Base-by-base conservation (phyloP, 768 basidiomycete species). In the Mycena latifolia region DNA sequence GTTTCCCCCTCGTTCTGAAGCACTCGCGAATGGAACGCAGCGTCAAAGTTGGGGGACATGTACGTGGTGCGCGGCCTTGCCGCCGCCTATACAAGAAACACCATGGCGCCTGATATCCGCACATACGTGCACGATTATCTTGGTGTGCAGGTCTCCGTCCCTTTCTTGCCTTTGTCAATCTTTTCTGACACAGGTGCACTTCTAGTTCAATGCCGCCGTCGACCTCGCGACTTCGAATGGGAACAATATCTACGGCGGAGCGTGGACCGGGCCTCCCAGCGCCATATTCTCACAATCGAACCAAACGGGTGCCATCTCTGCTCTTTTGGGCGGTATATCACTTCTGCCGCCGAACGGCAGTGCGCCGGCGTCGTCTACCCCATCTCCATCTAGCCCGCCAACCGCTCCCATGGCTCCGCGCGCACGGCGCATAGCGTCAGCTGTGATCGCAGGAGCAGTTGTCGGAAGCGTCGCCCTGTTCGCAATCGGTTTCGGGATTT, bases 221-320 rank as follows among this genome's bases (percentile, higher is more conserved):
- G 61, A 62, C 31, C 45, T 62, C 4, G 45, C 61, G 5, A 62
- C 43, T 1, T n/a, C 14, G 3, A 29, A 8, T 14, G 52, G 45
- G 5, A 53, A 11, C 33, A 15, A 15, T 3, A 55, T 62, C 20
- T 62, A 62, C 17, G 61, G 20, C 31, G 39, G 29, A 4, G 29
- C 61, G 1, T 62, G 61, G 61, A 28, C 33, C 18, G 61, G 61
- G 7, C 61, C 61, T 2, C 61, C 61, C 7, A 62, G 53, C 46
- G 2, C 45, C 10, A 11, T 28, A 15, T 62, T 62, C n/a, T 47
- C 31, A 31, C 45, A 14, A 17, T 37, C 31, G n/a, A 55, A 55
- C 22, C 61, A 62, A 20, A 47, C 45, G 2, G 37, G 11, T 6
- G 61, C 61, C 4, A 31, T 57, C 18, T 43, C 31, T n/a, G 63